A percentile compares a stretch with the other conserved stretches of the same genome.
phyloP scores from a whole-genome alignment of 495 filamentous ascomycete species.

The Hypoxylon intermedium region DNA sequence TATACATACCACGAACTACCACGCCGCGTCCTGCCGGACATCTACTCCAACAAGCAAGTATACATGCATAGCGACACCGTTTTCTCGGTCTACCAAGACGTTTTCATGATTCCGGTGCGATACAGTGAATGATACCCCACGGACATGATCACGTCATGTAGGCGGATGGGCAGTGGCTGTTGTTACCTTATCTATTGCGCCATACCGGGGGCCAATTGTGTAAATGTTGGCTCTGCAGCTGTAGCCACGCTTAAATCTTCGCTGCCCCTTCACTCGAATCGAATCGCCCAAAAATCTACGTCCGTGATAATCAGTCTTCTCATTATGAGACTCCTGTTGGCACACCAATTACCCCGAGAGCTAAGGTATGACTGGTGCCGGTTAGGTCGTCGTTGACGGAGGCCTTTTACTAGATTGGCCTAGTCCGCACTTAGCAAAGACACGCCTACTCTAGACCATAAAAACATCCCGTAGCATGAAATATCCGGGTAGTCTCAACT shows the following conservation, averaged over 20 bases:
- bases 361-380: background rate
- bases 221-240: background rate
- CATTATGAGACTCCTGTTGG: background rate
- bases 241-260: background rate
- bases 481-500: too few relatives aligned
- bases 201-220: constrained; percentile 31
- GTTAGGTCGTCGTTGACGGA: too few relatives aligned
- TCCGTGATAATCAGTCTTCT: background rate
- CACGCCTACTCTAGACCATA: too few relatives aligned
- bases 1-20: background rate
- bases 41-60: background rate
- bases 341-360: background rate
- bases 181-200: constrained; percentile 36
- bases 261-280: background rate
- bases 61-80: background rate
- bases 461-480: too few relatives aligned
- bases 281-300: background rate
- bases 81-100: background rate
- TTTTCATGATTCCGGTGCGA: constrained; percentile 3
- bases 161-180: constrained; percentile 22
- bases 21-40: background rate
- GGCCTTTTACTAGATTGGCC: too few relatives aligned
- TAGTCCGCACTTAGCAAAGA: too few relatives aligned
- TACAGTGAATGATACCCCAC: background rate
- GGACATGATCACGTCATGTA: constrained; percentile 29